phyloP scores from a whole-genome alignment of 768 basidiomycete genomes.

The Auriscalpium vulgare region DNA sequence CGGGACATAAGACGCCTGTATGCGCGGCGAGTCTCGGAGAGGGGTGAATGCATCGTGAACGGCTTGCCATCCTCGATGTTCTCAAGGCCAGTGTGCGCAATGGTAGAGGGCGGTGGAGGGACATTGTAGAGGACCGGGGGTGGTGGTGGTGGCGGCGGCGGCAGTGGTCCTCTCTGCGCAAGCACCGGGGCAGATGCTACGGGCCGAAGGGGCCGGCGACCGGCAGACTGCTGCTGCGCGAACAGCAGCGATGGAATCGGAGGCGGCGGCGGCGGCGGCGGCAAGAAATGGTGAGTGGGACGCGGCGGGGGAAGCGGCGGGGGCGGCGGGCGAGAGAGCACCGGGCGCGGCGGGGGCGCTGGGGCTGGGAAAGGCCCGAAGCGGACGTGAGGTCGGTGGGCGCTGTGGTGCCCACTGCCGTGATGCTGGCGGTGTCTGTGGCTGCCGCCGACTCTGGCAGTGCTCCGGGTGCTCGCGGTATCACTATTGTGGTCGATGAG shows the following conservation, averaged over 20 bases:
- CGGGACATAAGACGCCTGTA: too few species aligned
- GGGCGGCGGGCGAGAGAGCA: constrained; percentile 2
- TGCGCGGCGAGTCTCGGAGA: too few species aligned
- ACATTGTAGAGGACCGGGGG: constrained; percentile 3
- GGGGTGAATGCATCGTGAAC: too few species aligned
- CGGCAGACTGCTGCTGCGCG: background rate
- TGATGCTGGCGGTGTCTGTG: too few species aligned
- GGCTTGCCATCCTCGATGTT: too few species aligned
- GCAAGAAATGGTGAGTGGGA: constrained; percentile 11
- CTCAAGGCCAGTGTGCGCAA: background rate
- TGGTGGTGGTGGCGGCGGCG: constrained; percentile 17
- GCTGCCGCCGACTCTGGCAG: too few species aligned
- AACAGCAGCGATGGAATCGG: background rate
- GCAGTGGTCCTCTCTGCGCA: constrained; percentile 8
- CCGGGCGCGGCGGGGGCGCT: constrained; percentile 14
- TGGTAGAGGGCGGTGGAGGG: background rate
- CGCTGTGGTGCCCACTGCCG: too few species aligned
- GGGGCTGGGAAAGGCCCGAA: constrained; percentile 8
- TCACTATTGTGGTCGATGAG: background rate
- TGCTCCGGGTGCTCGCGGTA: too few species aligned
- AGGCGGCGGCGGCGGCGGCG: constrained; percentile 3
- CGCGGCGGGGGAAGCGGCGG: constrained; percentile 13
- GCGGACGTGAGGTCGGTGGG: background rate
- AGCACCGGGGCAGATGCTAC: constrained; percentile 7
- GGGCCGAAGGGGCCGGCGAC: constrained; percentile 14